Evolutionary conservation across 352 stramenopile genomes (phyloP).

Genomic region (Phytophthora kernoviae): DNA sequence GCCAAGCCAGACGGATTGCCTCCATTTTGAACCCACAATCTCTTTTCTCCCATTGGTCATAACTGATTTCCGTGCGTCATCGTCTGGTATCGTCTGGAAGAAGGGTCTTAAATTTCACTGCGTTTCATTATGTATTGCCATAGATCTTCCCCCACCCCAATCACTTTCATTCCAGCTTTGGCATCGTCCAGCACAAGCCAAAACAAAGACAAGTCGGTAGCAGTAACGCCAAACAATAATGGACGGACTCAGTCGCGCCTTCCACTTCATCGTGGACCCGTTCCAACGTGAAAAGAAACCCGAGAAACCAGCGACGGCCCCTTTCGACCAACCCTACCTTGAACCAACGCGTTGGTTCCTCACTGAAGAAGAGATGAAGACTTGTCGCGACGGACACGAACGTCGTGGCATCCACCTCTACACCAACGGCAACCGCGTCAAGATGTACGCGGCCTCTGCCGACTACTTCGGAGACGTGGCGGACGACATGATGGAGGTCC

Average conservation of each 20-base stretch:
- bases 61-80: no score
- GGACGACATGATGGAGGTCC: constrained; percentile 42
- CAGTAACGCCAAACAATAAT: not conserved
- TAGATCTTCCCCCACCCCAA: not conserved
- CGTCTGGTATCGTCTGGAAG: no score
- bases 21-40: no score
- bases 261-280: constrained; percentile 41
- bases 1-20: not conserved
- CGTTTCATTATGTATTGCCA: not conserved
- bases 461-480: constrained; percentile 60
- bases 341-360: constrained; percentile 67
- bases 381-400: constrained; percentile 44
- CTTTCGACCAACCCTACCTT: constrained; percentile 57
- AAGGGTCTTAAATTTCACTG: not conserved
- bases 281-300: constrained; percentile 38
- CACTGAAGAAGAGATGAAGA: constrained; percentile 56
- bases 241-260: constrained; percentile 32
- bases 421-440: constrained; percentile 54
- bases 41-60: no score
- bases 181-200: not conserved
- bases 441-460: constrained; percentile 49
- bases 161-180: not conserved
- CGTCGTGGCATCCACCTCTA: constrained; percentile 52
- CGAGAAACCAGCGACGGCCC: constrained; percentile 28
- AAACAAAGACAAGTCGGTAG: no score